Evolutionary conservation across 2,329 filamentous ascomycete species (phyloP), one percentile per base, ranked within the genome.

Genomic region (Plectosphaerella sp.): DNA sequence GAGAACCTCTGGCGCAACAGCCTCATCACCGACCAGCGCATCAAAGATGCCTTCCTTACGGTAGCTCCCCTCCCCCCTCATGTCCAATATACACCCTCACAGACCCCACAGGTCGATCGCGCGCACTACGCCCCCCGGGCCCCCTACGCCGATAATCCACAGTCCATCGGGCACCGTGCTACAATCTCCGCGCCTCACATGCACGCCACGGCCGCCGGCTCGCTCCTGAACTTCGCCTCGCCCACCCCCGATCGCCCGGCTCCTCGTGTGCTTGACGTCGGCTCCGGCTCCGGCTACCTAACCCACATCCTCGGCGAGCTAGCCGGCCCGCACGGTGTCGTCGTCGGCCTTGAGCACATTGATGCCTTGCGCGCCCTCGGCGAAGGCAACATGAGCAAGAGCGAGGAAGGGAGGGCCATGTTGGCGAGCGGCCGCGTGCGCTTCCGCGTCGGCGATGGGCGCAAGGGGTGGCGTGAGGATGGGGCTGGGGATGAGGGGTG

Each of bases 251-350:
- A 55, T 1, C 65, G 62, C 4, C 69, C 68, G 0, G 66, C 70
- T 2, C 71, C 76, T 2, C 71, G 87, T 58, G 75, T 90, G 1
- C 76, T 93, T 2, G 89, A 93, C 61, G 79, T 93, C 54, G 89
- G 89, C 2, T 87, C 82, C 46, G 89, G 89, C 1, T 87, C 82
- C 2, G 89, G 89, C 0, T 97, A 97, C 64, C 74, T 99, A 12
- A 96, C 91, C 5, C 91, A 95, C 61, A 84, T 97, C 0, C 71
- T 97, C 8, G 92, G 91, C 0, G 88, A 93, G 64, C 76, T 96
- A 0, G 86, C 87, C 1, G 83, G 80, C 3, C 67, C 64, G 5
- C 58, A 59, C 4, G 76, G 63, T 4, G 65, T 75, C 0, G 84
- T 92, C 0, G 78, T 92, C 12, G 89, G 89, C 0, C 70, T 93